These are phyloP conservation scores for Cercis canadensis DNA, from an alignment of 306 rosid species.

Conservation along the genomic window DNA sequence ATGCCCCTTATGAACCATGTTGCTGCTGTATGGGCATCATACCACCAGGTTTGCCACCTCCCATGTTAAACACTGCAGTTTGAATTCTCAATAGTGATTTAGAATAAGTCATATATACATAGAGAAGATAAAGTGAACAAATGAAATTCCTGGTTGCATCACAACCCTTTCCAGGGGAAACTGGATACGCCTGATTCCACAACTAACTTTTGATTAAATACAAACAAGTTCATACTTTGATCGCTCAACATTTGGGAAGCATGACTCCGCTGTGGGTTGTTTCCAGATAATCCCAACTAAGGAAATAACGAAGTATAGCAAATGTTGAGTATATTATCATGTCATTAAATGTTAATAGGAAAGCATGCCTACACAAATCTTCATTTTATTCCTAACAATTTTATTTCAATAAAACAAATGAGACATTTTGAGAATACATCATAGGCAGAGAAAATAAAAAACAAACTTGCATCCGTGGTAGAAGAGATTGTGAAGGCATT, in stretches of 20 bases:
- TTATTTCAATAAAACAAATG: slow-evolving; percentile 22
- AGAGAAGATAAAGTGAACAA: neutral
- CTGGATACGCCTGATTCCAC: neutral
- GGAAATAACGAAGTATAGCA: slow-evolving; percentile 35
- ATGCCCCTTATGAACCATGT: slow-evolving; percentile 71
- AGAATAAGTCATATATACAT: slow-evolving; percentile 9
- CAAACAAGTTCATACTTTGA: slow-evolving; percentile 67
- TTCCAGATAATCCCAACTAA: slow-evolving; percentile 73
- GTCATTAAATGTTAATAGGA: slow-evolving; percentile 21
- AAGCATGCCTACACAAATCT: too few species aligned
- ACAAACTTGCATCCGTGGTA: slow-evolving; percentile 82
- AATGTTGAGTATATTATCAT: slow-evolving; percentile 27
- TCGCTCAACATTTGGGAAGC: slow-evolving; percentile 80
- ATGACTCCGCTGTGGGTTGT: slow-evolving; percentile 84
- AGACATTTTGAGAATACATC: slow-evolving; percentile 8
- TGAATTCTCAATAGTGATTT: slow-evolving; percentile 33
- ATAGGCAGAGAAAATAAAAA: slow-evolving; percentile 34
- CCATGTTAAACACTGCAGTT: slow-evolving; percentile 84
- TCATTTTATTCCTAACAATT: neutral
- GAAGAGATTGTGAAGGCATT: slow-evolving; percentile 74
- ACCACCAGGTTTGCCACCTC: slow-evolving; percentile 70
- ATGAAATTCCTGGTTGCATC: too few species aligned
- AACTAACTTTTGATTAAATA: slow-evolving; percentile 1
- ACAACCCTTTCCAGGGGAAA: slow-evolving; percentile 6
- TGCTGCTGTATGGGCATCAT: slow-evolving; percentile 75